A percentile compares a stretch with the other conserved stretches of the same genome.
Evolutionary conservation across 345 rosid genomes (phyloP).

Genomic region (Syzygium aqueum): DNA sequence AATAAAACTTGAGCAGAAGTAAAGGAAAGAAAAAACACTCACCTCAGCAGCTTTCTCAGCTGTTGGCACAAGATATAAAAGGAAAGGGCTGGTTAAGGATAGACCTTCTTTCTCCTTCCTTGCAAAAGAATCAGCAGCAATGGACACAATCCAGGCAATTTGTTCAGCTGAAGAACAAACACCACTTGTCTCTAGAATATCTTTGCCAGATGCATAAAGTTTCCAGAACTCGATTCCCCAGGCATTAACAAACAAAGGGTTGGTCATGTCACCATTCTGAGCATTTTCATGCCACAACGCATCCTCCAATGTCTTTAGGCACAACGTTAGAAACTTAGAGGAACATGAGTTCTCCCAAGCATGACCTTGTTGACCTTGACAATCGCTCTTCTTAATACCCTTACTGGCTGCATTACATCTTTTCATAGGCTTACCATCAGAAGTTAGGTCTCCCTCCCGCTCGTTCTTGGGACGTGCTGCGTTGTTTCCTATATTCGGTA

Average conservation of each 20-base stretch:
- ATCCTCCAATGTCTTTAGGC: slow-evolving; percentile 54
- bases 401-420: background rate
- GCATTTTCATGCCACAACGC: slow-evolving; percentile 22
- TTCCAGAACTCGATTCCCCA: slow-evolving; percentile 93
- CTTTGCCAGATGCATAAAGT: slow-evolving; percentile 38
- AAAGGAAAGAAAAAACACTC: background rate
- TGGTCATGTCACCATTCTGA: slow-evolving; percentile 18
- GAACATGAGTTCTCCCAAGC: slow-evolving; percentile 24
- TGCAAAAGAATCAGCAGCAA: slow-evolving; percentile 65
- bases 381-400: background rate
- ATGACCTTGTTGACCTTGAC: background rate
- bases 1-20: background rate
- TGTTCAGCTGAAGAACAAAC: slow-evolving; percentile 44
- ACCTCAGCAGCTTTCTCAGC: slow-evolving; percentile 81
- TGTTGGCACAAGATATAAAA: slow-evolving; percentile 68
- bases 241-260: slow-evolving; percentile 38
- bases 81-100: slow-evolving; percentile 44
- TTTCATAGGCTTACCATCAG: background rate
- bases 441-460: background rate
- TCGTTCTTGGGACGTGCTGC: slow-evolving; percentile 5
- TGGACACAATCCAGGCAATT: slow-evolving; percentile 77
- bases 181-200: slow-evolving; percentile 61
- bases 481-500: background rate
- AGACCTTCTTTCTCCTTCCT: slow-evolving; percentile 57
- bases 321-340: slow-evolving; percentile 46